Evolutionary conservation across 371 early-diverging fungal genomes (phyloP).

Genomic region (Rhizopus microsporus): DNA sequence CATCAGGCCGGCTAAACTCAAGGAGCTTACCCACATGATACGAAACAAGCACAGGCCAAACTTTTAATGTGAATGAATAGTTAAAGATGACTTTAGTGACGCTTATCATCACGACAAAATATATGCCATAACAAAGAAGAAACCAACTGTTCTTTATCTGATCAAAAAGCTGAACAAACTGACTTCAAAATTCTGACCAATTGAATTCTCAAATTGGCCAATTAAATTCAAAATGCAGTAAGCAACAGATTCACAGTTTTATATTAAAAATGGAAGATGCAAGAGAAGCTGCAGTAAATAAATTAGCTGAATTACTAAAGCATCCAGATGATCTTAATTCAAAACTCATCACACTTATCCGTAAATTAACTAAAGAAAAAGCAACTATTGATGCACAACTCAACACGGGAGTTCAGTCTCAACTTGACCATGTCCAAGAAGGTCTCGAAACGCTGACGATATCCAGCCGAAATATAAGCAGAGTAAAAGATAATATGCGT

Average conservation of each 20-base stretch:
- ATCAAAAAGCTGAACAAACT: not conserved
- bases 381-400: conserved; percentile 94
- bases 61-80: conserved; percentile 1
- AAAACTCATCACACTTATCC: conserved; percentile 76
- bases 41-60: not conserved
- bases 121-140: no score
- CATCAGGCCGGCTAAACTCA: not conserved
- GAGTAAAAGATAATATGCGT: conserved; percentile 73
- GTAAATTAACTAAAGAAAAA: conserved; percentile 87
- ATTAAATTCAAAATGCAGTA: no score
- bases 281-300: conserved; percentile 51
- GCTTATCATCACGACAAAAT: no score
- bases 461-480: conserved; percentile 67
- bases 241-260: no score
- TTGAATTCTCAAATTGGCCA: no score
- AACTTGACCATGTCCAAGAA: conserved; percentile 88
- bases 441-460: conserved; percentile 79
- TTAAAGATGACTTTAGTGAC: no score
- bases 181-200: no score
- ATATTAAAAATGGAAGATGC: conserved; percentile 47
- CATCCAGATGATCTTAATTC: conserved; percentile 94
- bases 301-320: conserved; percentile 64
- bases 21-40: conserved; percentile 1
- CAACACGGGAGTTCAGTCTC: conserved; percentile 88
- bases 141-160: no score